Base-by-base conservation (phyloP, 805 yeast genomes). In the Candida pseudoglaebosa region DNA sequence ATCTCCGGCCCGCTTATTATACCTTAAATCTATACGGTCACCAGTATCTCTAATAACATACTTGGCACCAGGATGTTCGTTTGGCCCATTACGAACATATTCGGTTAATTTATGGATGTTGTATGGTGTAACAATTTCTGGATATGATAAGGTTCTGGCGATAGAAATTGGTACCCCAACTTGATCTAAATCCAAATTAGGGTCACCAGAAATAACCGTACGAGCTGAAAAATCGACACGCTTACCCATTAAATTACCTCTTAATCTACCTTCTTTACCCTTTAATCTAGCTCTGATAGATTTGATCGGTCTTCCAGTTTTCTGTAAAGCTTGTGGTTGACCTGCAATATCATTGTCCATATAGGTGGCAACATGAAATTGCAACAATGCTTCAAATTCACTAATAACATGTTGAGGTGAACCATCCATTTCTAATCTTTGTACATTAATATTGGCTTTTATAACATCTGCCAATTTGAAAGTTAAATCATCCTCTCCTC, bases 341-440 rank as follows among this genome's bases (percentile, higher is more conserved):
- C 99, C 99, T 10, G 99, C 99, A 65, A 93, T 93, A 68, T 93
- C 98, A 62, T 93, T 93, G 68, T 93, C 99, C 99, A 93, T 93
- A 61, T 93, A 93, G 0, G 99, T 93, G 5, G 99, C 99, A 37
- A 93, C 97, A 56, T 93, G 99, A 63, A 89, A 93, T 61, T 93
- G 99, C 43, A 93, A 71, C 50, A 93, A 77, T 32, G 95, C 84
- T 62, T 93, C 99, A 57, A 93, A 91, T 66, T 93, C 99, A 58
- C 86, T 86, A 52, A 93, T 84, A 32, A 95, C 98, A 61, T 93
- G 99, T 54, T 91, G 97, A 12, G 99, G 99, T 3, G 98, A 95
- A 49, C 99, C 99, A 61, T 95, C 98, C 78, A 89, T 89, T 62
- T 93, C 98, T 47, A 95, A 77, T 43, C 95, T 82, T 62, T 91